Conservation (phyloP, 2,329 filamentous ascomycete species). For the Dothidotthia symphoricarpi region DNA sequence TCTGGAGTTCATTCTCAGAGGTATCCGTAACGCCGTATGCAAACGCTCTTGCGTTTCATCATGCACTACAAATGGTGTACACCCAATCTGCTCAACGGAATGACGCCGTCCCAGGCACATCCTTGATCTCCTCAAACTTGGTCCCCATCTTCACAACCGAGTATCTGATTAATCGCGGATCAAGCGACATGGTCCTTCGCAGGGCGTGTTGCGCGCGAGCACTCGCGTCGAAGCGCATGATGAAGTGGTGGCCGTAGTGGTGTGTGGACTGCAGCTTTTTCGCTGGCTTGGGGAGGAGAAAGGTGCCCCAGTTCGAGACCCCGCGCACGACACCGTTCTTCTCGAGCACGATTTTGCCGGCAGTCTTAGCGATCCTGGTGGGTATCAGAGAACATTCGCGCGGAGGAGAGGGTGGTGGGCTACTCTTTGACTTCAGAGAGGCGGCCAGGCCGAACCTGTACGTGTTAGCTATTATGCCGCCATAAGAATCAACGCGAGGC, state of each 20-base stretch:
- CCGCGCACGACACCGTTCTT: constrained; percentile 87
- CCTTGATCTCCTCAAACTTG: constrained; percentile 61
- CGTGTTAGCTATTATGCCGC: constrained; percentile 8
- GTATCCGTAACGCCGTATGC: too few species aligned
- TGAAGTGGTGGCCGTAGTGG: constrained; percentile 89
- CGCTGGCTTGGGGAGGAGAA: constrained; percentile 76
- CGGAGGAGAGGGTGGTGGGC: constrained; percentile 12
- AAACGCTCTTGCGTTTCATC: too few species aligned
- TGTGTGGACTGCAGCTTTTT: constrained; percentile 81
- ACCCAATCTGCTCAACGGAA: constrained; percentile 33
- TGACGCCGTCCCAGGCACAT: constrained; percentile 55
- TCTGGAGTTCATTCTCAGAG: too few species aligned
- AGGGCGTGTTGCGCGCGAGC: constrained; percentile 71
- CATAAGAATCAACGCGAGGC: constrained; percentile 35
- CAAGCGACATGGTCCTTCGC: constrained; percentile 71
- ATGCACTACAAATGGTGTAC: too few species aligned
- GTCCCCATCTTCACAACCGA: constrained; percentile 81
- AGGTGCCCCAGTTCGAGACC: constrained; percentile 92
- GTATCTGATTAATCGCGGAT: constrained; percentile 87
- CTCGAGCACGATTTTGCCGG: constrained; percentile 78
- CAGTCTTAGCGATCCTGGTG: constrained; percentile 77
- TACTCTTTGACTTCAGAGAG: constrained; percentile 94
- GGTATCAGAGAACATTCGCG: constrained; percentile 4
- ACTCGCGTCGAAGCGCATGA: constrained; percentile 90
- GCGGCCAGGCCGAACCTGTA: constrained; percentile 85